Base-by-base conservation (phyloP, 352 stramenopile genomes). In the Phytophthora tentaculata region DNA sequence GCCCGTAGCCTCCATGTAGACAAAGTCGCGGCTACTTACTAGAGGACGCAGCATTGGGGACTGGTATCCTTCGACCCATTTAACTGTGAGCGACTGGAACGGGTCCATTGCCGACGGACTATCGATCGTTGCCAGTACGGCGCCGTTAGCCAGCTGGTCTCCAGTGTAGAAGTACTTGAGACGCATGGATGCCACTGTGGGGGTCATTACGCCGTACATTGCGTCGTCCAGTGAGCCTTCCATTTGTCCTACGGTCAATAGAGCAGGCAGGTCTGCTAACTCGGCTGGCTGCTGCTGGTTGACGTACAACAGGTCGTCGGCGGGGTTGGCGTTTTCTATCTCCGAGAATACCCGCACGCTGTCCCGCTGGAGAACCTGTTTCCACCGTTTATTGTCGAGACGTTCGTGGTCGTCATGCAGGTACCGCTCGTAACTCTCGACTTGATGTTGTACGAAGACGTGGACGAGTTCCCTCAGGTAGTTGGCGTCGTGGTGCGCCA, bases 41-140 rank as follows among this genome's bases (percentile, higher is more conserved):
- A 81, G 17, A 5, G 72, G 59, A 24, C 76, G 71, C 7, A 81
- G 29, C 16, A 74, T 54, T 1, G 50, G 56, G 23, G 72, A 70
- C 8, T 63, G 58, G 48, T 74, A 74, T 13, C 64, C 56, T 59
- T 76, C 59, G 32, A 75, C 45, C 78, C 79, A 89, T 60, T 89
- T 89, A 67, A 89, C 54, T 4, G 61, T 73, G 26, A 86, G 57
- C 13, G 79, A 86, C 29, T 74, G 71, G 56, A 89, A 86, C 28
- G 81, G 81, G 19, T 80, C 62, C 20, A 39, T 61, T 1, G 67
- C 22, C 1, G 76, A 80, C n/a, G 81, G 69, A 2, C 45, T 55
- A 14, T 80, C 72, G 13, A 90, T 63, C 5, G 64, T 64, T 4
- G 65, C 56, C 26, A 90, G 58, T 45, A 90, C 73, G 0, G 64